Evolutionary conservation across 106 monocot genomes (phyloP), one percentile per base, ranked within the genome.

Genomic region (Allium cepa): DNA sequence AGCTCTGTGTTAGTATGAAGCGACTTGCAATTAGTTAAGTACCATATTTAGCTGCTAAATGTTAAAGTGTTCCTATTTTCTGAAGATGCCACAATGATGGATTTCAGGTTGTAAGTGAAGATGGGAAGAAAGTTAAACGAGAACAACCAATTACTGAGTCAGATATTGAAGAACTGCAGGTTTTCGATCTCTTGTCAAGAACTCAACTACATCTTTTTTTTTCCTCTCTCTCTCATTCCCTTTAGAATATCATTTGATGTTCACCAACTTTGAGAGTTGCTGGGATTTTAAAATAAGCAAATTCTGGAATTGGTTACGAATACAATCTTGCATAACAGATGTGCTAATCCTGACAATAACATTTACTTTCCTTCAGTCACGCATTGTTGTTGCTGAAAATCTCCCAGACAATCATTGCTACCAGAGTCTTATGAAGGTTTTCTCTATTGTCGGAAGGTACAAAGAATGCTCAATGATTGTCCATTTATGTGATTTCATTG

Each of bases 361-460:
- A 55, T 63, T 71, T 47, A 51, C 26, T 50, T 55, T 71, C 17
- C n/a, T 80, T 3, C 26, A 99, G 99, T 78, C 92, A 52, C 92
- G 99, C 16, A 99, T 93, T 74, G 75, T 99, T 63, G 90, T 99
- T 64, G 99, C 92, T 66, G 99, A 99, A 78, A 99, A 99, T 76
- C 73, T 99, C 10, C 99, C 99, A 59, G 99, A 99, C 59, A 92
- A 99, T 83, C 99, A 99, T 78, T 87, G 84, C 69, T 93, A 93
- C 69, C 99, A 93, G 63, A 99, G 79, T 52, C 92, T 99, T 67
- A 77, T 90, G 75, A 99, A 87, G 79, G 58, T 99, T 68, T 99
- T 99, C 76, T 99, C 99, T 69, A 62, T 64, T 72, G 92, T 81
- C 69, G 99, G 92, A 51, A 84, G 85, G 99, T 99, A 93, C 1